Evolutionary conservation across 2,329 filamentous ascomycete genomes (phyloP).

Genomic region (Fusarium tupiense): DNA sequence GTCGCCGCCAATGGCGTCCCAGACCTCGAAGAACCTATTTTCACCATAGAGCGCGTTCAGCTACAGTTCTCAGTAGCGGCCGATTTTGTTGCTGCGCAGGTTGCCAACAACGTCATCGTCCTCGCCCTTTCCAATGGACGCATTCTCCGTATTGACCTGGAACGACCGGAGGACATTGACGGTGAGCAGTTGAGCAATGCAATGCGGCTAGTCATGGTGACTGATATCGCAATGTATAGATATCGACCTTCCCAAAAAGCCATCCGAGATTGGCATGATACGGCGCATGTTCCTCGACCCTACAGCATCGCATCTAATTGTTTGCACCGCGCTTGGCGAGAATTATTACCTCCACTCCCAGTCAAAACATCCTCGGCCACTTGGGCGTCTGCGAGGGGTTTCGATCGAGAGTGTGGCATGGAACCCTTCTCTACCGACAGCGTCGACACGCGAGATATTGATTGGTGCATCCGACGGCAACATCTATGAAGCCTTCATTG

Average conservation of each 20-base stretch:
- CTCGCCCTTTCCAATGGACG: conserved; percentile 91
- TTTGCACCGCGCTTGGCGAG: conserved; percentile 90
- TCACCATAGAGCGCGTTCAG: conserved; percentile 91
- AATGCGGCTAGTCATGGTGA: background rate
- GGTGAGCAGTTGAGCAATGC: conserved; percentile 57
- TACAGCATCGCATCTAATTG: conserved; percentile 91
- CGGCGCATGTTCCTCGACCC: conserved; percentile 97
- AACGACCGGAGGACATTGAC: conserved; percentile 95
- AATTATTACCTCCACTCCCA: conserved; percentile 99
- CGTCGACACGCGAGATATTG: conserved; percentile 93
- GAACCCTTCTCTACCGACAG: conserved; percentile 92
- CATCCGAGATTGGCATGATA: conserved; percentile 90
- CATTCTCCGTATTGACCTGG: conserved; percentile 92
- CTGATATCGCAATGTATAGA: conserved; percentile 63
- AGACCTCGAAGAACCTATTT: conserved; percentile 79
- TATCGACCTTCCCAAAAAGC: conserved; percentile 95
- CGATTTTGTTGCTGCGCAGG: conserved; percentile 95
- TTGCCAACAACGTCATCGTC: conserved; percentile 96
- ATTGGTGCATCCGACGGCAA: conserved; percentile 93
- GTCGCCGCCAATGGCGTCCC: conserved; percentile 69
- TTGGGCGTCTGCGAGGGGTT: conserved; percentile 86
- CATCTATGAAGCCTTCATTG: conserved; percentile 94
- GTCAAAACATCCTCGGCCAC: conserved; percentile 83
- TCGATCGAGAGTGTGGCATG: conserved; percentile 90
- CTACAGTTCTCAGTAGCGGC: conserved; percentile 94